Evolutionary conservation across 2,329 filamentous ascomycete genomes (phyloP), one percentile per base, ranked within the genome.

Genomic region (Talaromyces sp.): DNA sequence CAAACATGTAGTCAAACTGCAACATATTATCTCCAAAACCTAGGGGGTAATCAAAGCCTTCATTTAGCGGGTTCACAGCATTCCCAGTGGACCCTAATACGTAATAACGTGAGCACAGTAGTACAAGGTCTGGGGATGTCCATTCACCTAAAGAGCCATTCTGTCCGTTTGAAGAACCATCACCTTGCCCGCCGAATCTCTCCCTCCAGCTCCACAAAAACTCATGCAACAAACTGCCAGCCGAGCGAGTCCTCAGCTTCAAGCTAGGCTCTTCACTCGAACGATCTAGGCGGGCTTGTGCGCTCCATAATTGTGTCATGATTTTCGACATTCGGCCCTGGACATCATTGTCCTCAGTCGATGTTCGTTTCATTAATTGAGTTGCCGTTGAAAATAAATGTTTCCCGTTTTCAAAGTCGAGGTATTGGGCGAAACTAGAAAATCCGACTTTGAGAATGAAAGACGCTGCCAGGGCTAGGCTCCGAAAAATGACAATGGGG

Each of bases 281-380:
- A 24, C 60, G 46, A 11, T 56, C 53, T 35, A 54, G 56, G 1
- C 59, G 51, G 14, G 56, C 54, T 11, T 64, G 63, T 3, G 60
- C 50, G 53, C 55, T 61, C 60, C 64, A 67, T 19, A 67, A 35
- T 21, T 66, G 65, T 8, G 66, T 58, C 41, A 67, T 38, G 3
- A 63, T 65, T 43, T 65, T 67, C 14, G 57, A 66, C 29, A 57
- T 56, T 29, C 65, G 56, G 3, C 62, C 65, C 8, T 54, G 60
- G 31, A 65, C 52, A 59, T 68, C 63, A 54, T 65, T 65, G 24
- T 67, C 63, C 60, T 65, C 65, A 1, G 63, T 29, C 11, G 63
- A 64, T 17, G 57, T 54, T 46, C 58, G 50, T 2, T 60, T 54
- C 26, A 64, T 51, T n/a, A 65, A 54, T 32, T 46, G 59, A 19